Evolutionary conservation across 2,329 filamentous ascomycete species (phyloP).

Genomic region (Colletotrichum trifolii): DNA sequence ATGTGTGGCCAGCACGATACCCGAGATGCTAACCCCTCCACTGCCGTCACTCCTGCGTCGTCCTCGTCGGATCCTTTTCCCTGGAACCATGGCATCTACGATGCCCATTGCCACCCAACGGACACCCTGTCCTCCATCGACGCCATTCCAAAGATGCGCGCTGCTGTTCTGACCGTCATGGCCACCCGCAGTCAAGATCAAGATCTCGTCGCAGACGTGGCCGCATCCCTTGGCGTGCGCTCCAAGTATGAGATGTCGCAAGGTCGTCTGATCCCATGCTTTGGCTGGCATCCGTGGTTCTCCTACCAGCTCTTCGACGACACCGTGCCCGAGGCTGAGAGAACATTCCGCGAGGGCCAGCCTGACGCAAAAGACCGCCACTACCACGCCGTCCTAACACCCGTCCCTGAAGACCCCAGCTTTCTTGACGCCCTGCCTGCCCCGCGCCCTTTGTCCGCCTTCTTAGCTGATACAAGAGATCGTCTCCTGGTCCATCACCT

Average conservation of each 20-base stretch:
- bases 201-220: constrained; percentile 73
- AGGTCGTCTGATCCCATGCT: constrained; percentile 69
- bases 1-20: constrained; percentile 33
- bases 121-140: constrained; percentile 75
- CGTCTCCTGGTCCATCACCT: constrained; percentile 68
- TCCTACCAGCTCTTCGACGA: constrained; percentile 80
- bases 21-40: constrained; percentile 6
- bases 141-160: constrained; percentile 72
- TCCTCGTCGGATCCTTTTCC: constrained; percentile 60
- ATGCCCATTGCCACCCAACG: constrained; percentile 87
- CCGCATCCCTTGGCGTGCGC: constrained; percentile 63
- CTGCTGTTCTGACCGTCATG: constrained; percentile 78
- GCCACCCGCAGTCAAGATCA: constrained; percentile 81
- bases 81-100: constrained; percentile 77
- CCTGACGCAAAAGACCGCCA: constrained; percentile 62
- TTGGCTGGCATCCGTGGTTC: constrained; percentile 92
- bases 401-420: constrained; percentile 53
- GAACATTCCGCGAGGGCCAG: constrained; percentile 48
- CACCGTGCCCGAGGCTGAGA: constrained; percentile 42
- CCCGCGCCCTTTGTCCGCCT: constrained; percentile 68
- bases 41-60: constrained; percentile 13
- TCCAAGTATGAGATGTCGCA: constrained; percentile 37
- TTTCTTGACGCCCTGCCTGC: constrained; percentile 66
- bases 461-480: constrained; percentile 65
- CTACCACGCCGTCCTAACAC: constrained; percentile 73